A percentile compares a stretch with the other conserved stretches of the same genome.
Evolutionary conservation across 163 green algal genomes (phyloP).

Genomic region (Trebouxiophyceae sp.): DNA sequence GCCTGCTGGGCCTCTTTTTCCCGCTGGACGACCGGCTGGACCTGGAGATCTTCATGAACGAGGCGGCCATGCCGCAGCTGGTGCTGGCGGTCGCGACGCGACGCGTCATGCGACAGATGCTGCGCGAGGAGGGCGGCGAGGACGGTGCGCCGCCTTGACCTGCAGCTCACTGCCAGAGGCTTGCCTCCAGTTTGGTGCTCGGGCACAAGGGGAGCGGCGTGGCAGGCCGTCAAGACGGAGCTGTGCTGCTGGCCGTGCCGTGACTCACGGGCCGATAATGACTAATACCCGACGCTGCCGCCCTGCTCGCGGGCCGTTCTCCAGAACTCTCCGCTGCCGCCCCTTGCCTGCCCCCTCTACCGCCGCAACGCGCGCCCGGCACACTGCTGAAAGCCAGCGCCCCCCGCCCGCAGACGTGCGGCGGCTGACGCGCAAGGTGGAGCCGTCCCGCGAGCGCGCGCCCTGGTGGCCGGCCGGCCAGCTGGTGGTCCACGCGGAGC

Average conservation of each 20-base stretch:
- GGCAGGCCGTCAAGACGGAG: too few relatives aligned
- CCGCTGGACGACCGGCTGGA: constrained; percentile 4
- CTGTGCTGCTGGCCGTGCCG: too few relatives aligned
- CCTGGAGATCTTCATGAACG: constrained; percentile 56
- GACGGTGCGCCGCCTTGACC: constrained; percentile 11
- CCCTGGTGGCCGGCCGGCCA: constrained; percentile 21
- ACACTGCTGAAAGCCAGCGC: too few relatives aligned
- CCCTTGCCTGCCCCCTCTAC: too few relatives aligned
- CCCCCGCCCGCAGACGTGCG: constrained; percentile 16
- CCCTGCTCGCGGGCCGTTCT: too few relatives aligned
- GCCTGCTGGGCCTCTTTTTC: constrained; percentile 1
- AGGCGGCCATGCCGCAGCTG: constrained; percentile 45
- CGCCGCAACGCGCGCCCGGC: too few relatives aligned
- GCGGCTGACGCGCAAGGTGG: constrained; percentile 11
- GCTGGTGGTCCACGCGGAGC: constrained; percentile 28
- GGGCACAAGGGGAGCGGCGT: neutral
- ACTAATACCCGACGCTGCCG: too few relatives aligned
- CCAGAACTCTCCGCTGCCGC: too few relatives aligned
- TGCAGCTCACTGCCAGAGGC: neutral
- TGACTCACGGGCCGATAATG: too few relatives aligned
- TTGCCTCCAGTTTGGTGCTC: neutral
- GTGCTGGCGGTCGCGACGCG: constrained; percentile 40
- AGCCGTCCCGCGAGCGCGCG: constrained; percentile 9
- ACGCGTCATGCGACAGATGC: constrained; percentile 2
- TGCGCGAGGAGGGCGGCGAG: constrained; percentile 2